Percentiles rank a stretch among this genome's conserved stretches.
Conservation (phyloP, 768 basidiomycete species). For the Dentipellis sp. region DNA sequence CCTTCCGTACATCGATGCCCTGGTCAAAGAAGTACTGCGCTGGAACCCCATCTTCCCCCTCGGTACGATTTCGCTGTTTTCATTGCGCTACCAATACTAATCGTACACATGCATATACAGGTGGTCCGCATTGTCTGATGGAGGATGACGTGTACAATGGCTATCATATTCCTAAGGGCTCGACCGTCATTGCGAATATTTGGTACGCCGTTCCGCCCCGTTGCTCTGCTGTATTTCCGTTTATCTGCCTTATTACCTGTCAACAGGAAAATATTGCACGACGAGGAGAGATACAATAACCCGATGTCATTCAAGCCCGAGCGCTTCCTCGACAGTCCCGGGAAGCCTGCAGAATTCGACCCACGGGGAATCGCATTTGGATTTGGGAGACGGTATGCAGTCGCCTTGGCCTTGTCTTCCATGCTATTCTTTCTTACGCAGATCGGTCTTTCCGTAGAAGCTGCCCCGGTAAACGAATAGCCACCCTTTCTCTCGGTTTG, state of each 20-base stretch:
- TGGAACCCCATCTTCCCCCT: not conserved
- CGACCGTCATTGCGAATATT: not conserved
- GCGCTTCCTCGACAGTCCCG: not conserved
- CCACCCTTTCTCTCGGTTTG: no score
- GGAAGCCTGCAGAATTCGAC: not conserved
- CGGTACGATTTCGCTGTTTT: not conserved
- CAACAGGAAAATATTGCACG: not conserved
- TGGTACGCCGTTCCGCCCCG: not conserved
- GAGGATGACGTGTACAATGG: slow-evolving; percentile 7
- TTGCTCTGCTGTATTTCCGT: not conserved
- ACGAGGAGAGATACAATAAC: not conserved
- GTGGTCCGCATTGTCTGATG: not conserved
- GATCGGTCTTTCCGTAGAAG: not conserved
- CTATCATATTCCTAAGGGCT: slow-evolving; percentile 6
- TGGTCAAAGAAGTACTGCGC: slow-evolving; percentile 6
- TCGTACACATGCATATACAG: no score
- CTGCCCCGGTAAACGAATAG: not conserved
- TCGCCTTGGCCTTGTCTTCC: no score
- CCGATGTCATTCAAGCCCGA: not conserved
- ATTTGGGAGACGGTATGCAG: not conserved
- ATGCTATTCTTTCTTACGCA: no score
- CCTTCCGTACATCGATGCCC: not conserved
- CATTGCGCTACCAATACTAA: no score
- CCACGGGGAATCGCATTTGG: not conserved
- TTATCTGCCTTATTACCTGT: not conserved